A percentile compares a stretch with the other conserved stretches of the same genome.
These are phyloP conservation scores for Ceratocystis alfenasii DNA, from an alignment of 2,329 filamentous ascomycete genomes.

Conservation along the genomic window DNA sequence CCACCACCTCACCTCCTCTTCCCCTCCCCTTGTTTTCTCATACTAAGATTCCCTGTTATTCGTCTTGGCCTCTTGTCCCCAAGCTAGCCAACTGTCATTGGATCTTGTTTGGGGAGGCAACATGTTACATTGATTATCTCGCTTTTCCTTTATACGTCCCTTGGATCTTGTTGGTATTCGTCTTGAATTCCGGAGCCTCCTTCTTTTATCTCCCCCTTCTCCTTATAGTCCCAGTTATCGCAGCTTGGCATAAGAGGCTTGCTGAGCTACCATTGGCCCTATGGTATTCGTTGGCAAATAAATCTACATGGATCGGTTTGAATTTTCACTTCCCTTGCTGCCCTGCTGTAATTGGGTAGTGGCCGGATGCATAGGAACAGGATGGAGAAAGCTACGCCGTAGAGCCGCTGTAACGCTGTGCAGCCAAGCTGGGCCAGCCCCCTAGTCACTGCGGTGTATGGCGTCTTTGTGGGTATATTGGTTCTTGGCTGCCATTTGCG, in stretches of 20 bases:
- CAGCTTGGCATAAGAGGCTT: background rate
- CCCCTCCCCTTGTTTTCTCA: background rate
- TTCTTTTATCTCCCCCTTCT: background rate
- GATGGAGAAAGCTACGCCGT: background rate
- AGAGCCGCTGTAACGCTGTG: background rate
- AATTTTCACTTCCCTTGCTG: background rate
- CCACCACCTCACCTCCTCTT: background rate
- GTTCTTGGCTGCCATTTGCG: background rate
- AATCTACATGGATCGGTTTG: too few species aligned
- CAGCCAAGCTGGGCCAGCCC: background rate
- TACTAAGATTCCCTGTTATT: too few species aligned
- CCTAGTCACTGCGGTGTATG: background rate
- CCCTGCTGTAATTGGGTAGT: background rate
- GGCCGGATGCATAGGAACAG: constrained; percentile 3
- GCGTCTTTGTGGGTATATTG: background rate
- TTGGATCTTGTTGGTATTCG: background rate
- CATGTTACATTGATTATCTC: background rate
- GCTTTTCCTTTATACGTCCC: too few species aligned
- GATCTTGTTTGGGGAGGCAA: background rate
- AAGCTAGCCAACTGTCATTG: background rate
- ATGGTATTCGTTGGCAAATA: background rate
- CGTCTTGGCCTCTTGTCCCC: background rate
- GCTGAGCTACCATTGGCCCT: background rate
- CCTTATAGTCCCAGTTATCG: background rate
- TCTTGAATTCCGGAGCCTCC: background rate